Conservation (phyloP, 2,329 filamentous ascomycete genomes). For the Penicillium palitans region DNA sequence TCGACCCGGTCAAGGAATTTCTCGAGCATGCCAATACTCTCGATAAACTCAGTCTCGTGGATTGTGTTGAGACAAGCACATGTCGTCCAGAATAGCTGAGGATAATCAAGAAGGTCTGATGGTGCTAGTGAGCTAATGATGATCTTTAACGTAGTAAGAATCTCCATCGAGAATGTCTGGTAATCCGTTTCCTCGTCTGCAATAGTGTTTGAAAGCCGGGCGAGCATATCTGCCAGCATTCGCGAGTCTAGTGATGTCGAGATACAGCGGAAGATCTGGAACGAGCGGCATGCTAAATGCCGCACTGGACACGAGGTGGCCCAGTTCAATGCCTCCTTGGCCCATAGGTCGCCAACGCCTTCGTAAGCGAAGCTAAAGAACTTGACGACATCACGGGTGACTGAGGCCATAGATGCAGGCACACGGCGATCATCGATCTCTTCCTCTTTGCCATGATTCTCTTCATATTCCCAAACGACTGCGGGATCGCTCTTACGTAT, state of each 20-base stretch:
- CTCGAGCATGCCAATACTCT: constrained; percentile 87
- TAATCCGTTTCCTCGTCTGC: constrained; percentile 93
- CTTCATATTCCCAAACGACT: constrained; percentile 92
- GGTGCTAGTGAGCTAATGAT: constrained; percentile 83
- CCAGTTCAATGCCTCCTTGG: constrained; percentile 86
- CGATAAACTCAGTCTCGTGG: constrained; percentile 91
- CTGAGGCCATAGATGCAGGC: constrained; percentile 79
- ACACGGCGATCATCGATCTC: constrained; percentile 76
- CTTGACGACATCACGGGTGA: constrained; percentile 77
- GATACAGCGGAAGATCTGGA: constrained; percentile 95
- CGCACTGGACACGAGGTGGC: constrained; percentile 94
- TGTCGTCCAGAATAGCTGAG: constrained; percentile 96
- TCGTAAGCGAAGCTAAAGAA: constrained; percentile 85
- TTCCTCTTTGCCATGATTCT: constrained; percentile 76
- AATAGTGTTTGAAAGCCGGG: constrained; percentile 91
- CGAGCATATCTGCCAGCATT: constrained; percentile 97
- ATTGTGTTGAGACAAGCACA: constrained; percentile 96
- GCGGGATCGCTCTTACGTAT: constrained; percentile 80
- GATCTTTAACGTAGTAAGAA: constrained; percentile 87
- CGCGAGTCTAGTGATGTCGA: constrained; percentile 84
- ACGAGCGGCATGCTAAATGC: constrained; percentile 92
- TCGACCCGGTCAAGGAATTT: constrained; percentile 82
- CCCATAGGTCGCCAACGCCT: constrained; percentile 87
- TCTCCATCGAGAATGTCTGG: constrained; percentile 97
- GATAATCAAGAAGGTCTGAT: constrained; percentile 80